Evolutionary conservation across 164 flowering plant genomes (phyloP).

Genomic region (Vitis riparia): DNA sequence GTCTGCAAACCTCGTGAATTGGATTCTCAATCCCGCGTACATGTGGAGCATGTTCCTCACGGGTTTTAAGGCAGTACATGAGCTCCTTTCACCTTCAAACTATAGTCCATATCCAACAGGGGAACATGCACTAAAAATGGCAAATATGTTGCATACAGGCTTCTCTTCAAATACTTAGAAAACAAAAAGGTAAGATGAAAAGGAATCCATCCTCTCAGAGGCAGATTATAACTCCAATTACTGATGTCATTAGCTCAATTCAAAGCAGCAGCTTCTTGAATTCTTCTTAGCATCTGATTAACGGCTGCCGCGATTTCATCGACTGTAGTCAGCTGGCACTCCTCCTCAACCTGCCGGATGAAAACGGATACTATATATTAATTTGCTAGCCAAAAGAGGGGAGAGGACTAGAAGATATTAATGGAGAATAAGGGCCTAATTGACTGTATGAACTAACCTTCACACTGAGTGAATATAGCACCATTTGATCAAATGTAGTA

Average conservation of each 20-base stretch:
- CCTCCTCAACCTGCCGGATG: constrained; percentile 51
- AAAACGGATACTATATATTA: background rate
- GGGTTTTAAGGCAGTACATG: too few relatives aligned
- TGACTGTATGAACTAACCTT: constrained; percentile 46
- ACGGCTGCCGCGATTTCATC: constrained; percentile 66
- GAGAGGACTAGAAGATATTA: background rate
- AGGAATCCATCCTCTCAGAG: too few relatives aligned
- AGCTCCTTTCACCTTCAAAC: too few relatives aligned
- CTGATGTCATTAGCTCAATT: constrained; percentile 1
- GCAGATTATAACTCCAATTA: background rate
- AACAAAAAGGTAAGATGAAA: too few relatives aligned
- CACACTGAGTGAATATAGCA: constrained; percentile 70
- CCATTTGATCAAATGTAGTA: constrained; percentile 56
- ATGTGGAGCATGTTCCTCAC: too few relatives aligned
- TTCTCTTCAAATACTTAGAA: too few relatives aligned
- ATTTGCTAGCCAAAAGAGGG: too few relatives aligned
- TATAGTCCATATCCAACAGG: too few relatives aligned
- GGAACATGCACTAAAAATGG: too few relatives aligned
- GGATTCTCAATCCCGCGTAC: too few relatives aligned
- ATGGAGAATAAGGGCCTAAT: background rate
- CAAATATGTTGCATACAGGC: too few relatives aligned
- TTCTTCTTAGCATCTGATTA: constrained; percentile 38
- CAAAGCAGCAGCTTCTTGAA: constrained; percentile 41
- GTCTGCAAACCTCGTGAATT: too few relatives aligned
- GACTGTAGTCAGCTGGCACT: constrained; percentile 49